Evolutionary conservation across 352 stramenopile species (phyloP), one percentile per base, ranked within the genome.

Genomic region (Globisporangium viniferum): DNA sequence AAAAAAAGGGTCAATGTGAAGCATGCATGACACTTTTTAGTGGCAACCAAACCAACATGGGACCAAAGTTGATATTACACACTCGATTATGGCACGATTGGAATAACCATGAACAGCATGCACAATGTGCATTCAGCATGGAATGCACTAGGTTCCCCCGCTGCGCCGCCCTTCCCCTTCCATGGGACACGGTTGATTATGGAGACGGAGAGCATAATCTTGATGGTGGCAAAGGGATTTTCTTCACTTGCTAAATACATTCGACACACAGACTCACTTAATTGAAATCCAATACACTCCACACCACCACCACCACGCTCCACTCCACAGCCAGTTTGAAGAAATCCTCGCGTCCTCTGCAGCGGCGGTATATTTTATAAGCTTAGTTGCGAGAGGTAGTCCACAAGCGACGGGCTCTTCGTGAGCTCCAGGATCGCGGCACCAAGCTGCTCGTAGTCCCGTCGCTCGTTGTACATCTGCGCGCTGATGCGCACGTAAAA

Each of bases 381-480:
- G 57, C 76, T 86, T 73, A 93, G 75, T 57, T 87, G 73, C 29
- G 81, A 69, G 54, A 93, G 78, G 62, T 91, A 86, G 59, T 91
- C 81, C 63, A 73, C 77, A 18, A 93, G 67, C 65, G 85, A 81
- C 33, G 77, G 78, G 2, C 78, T 84, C 66, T 88, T 88, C 29
- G 84, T 93, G 56, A 95, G 71, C 72, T 91, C 80, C 48, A 90
- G 62, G 69, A 95, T 90, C 59, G 88, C 86, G 39, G 79, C 72
- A 33, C 81, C 88, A 20, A 95, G 73, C 60, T 84, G 76, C 69
- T 95, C 85, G 59, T 84, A 95, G 67, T 95, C 88, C 44, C 75
- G 75, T 62, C 88, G 82, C 66, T 95, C 88, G 68, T 93, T 93
- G 77, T 93, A 95, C 60, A 93, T 92, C 73, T 95, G 88, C 55